A percentile compares a stretch with the other conserved stretches of the same genome.
Evolutionary conservation across 495 filamentous ascomycete genomes (phyloP).

Genomic region (Aspergillus cristatus): DNA sequence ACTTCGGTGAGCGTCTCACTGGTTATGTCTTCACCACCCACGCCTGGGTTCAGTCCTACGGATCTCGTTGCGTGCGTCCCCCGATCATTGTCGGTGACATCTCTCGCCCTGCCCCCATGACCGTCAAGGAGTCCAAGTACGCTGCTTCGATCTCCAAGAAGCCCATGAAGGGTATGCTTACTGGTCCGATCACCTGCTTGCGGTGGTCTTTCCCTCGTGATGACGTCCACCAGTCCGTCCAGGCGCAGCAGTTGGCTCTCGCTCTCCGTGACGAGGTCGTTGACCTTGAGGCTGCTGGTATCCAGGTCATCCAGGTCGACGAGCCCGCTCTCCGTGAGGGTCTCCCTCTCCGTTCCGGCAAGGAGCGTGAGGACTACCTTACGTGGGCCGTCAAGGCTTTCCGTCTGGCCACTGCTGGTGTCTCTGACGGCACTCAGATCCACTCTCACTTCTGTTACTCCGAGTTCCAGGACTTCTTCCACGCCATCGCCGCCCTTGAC

Average conservation of each 20-base stretch:
- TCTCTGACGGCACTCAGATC: slow-evolving; percentile 91
- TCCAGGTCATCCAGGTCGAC: slow-evolving; percentile 97
- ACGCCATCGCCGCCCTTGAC: slow-evolving; percentile 95
- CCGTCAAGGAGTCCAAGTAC: slow-evolving; percentile 99
- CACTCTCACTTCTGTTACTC: slow-evolving; percentile 99
- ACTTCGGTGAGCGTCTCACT: slow-evolving; percentile 94
- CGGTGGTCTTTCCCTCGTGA: slow-evolving; percentile 99
- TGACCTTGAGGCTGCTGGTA: slow-evolving; percentile 91
- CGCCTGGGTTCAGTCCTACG: slow-evolving; percentile 97
- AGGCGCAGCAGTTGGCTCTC: slow-evolving; percentile 96
- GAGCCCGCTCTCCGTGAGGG: slow-evolving; percentile 99
- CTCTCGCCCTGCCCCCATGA: slow-evolving; percentile 92
- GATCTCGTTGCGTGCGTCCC: slow-evolving; percentile 93
- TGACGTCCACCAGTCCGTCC: slow-evolving; percentile 96
- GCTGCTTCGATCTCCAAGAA: slow-evolving; percentile 92
- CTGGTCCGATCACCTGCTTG: slow-evolving; percentile 95
- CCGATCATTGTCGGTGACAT: slow-evolving; percentile 98
- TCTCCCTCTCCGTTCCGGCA: slow-evolving; percentile 86
- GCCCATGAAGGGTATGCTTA: slow-evolving; percentile 99
- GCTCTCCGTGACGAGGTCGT: slow-evolving; percentile 97
- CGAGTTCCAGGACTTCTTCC: slow-evolving; percentile 99
- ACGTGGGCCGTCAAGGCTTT: slow-evolving; percentile 95
- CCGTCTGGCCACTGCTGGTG: slow-evolving; percentile 85
- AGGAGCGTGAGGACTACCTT: slow-evolving; percentile 90
- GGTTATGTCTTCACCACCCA: slow-evolving; percentile 99